phyloP scores from a whole-genome alignment of 768 basidiomycete species.

The Mycena pura region DNA sequence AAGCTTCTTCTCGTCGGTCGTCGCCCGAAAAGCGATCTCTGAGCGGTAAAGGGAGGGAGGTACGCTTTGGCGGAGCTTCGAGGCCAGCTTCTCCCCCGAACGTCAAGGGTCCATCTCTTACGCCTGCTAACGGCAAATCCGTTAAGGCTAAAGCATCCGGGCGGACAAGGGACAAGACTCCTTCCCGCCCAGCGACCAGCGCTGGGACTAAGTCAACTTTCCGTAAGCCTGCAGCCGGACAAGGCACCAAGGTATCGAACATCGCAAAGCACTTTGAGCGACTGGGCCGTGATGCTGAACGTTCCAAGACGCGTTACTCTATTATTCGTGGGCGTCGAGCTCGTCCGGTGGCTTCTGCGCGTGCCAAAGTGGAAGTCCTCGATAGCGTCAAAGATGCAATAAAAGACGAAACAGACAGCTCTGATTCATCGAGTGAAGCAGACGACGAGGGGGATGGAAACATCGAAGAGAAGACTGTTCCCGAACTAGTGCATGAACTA shows the following conservation, averaged over 20 bases:
- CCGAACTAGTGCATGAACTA: slow-evolving; percentile 33
- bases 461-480: slow-evolving; percentile 46
- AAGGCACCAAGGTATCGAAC: slow-evolving; percentile 79
- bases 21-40: slow-evolving; percentile 76
- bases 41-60: slow-evolving; percentile 45
- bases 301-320: slow-evolving; percentile 79
- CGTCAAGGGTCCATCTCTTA: slow-evolving; percentile 33
- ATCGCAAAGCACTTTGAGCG: slow-evolving; percentile 93
- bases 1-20: slow-evolving; percentile 63
- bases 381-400: slow-evolving; percentile 93
- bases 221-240: slow-evolving; percentile 55
- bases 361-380: slow-evolving; percentile 87
- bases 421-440: slow-evolving; percentile 66
- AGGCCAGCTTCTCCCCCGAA: slow-evolving; percentile 40
- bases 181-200: slow-evolving; percentile 51
- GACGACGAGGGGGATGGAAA: slow-evolving; percentile 62
- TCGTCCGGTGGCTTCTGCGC: slow-evolving; percentile 88
- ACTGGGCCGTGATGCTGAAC: slow-evolving; percentile 75
- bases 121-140: slow-evolving; percentile 39
- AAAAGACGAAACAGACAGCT: slow-evolving; percentile 78
- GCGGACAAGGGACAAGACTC: slow-evolving; percentile 49
- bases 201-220: slow-evolving; percentile 57
- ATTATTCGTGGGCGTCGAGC: slow-evolving; percentile 86
- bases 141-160: slow-evolving; percentile 42
- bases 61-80: slow-evolving; percentile 51